phyloP scores from a whole-genome alignment of 176 grass and related monocot genomes.

The Zea luxurians region DNA sequence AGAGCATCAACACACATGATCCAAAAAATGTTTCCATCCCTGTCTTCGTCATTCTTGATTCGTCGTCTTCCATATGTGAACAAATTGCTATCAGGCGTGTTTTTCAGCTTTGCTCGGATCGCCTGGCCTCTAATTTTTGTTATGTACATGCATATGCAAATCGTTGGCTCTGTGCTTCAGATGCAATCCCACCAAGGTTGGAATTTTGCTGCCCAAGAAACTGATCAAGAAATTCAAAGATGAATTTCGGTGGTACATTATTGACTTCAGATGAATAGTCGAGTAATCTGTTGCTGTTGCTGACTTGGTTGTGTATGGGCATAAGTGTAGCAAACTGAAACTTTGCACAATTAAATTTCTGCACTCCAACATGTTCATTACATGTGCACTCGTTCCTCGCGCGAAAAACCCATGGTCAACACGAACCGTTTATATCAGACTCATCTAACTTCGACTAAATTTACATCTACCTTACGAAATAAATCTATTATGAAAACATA shows the following conservation, averaged over 20 bases:
- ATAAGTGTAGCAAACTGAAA: not conserved
- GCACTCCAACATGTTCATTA: too few species aligned
- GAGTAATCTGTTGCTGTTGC: not conserved
- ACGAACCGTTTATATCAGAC: not conserved
- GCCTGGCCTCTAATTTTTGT: not conserved
- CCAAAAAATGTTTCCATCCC: not conserved
- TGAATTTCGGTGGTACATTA: slow-evolving; percentile 44
- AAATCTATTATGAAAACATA: not conserved
- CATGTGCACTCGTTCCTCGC: not conserved
- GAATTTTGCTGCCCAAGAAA: slow-evolving; percentile 23
- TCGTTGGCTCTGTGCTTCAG: slow-evolving; percentile 46
- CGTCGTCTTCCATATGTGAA: not conserved
- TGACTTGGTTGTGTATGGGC: not conserved
- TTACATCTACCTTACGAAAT: not conserved
- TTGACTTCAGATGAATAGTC: not conserved
- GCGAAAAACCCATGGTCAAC: not conserved
- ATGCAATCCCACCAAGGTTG: slow-evolving; percentile 25
- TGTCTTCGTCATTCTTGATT: not conserved
- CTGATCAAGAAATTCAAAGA: slow-evolving; percentile 40
- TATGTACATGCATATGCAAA: not conserved
- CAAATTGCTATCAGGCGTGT: slow-evolving; percentile 7
- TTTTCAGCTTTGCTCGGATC: slow-evolving; percentile 23
- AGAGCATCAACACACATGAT: slow-evolving; percentile 27
- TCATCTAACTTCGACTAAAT: not conserved
- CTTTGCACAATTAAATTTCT: not conserved